Conservation (phyloP, 1,139 yeast species). For the Suhomyces yuchorum region DNA sequence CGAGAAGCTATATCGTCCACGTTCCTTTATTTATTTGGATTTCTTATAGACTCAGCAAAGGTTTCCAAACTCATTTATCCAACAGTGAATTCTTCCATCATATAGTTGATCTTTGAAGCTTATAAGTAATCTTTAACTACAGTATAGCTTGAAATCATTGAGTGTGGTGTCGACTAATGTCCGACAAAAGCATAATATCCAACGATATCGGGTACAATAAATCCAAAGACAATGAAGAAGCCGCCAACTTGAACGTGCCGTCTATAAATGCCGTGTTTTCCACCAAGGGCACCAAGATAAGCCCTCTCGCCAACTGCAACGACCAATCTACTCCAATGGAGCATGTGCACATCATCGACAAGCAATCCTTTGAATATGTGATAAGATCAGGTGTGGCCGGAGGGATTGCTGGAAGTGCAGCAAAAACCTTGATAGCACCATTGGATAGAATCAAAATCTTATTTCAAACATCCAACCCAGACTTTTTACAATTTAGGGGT, state of each 20-base stretch:
- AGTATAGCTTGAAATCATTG: not conserved
- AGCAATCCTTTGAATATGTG: conserved; percentile 76
- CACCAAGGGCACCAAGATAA: conserved; percentile 9
- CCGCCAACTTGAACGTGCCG: conserved; percentile 55
- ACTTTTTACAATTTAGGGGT: conserved; percentile 77
- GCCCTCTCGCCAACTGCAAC: conserved; percentile 20
- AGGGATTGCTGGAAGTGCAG: conserved; percentile 93
- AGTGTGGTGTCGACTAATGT: conserved; percentile 2
- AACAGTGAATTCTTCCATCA: not conserved
- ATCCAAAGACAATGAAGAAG: conserved; percentile 2
- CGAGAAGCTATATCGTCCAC: conserved; percentile 5
- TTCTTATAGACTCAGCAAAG: not conserved
- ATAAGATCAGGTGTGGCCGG: conserved; percentile 89
- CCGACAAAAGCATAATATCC: conserved; percentile 8
- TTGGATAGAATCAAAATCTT: conserved; percentile 90
- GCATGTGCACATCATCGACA: conserved; percentile 45
- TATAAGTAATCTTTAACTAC: not conserved
- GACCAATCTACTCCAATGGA: conserved; percentile 33
- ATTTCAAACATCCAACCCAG: conserved; percentile 94
- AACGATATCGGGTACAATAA: conserved; percentile 6
- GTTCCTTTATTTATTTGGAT: conserved; percentile 3
- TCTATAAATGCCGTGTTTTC: conserved; percentile 44
- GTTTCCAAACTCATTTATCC: not conserved
- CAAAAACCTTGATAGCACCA: conserved; percentile 94
- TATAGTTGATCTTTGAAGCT: not conserved